Base-by-base conservation (phyloP, 192 early-diverging fungal species). In the Spizellomyces sp. region DNA sequence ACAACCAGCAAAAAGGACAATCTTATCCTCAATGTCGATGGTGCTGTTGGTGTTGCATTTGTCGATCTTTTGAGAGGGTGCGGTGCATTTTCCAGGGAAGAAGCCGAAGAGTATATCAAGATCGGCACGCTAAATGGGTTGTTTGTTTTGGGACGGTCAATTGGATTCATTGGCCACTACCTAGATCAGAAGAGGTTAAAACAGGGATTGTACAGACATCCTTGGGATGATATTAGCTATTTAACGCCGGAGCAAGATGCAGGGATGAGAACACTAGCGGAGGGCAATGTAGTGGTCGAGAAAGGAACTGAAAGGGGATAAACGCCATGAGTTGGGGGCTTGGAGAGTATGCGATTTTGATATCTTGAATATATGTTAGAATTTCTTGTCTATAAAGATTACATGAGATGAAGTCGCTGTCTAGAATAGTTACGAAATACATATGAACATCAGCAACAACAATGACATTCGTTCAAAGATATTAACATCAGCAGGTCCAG, bases 1-100 rank as follows among this genome's bases (percentile, higher is more conserved):
- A 99, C 96, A 5, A 99, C 96, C 0, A 82, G 87, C 71, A 99
- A 99, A 87, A 99, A 99, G 90, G 96, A 99, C 81, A 97, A 96
- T 78, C 80, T 97, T 79, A 97, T 97, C 58, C 82, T 97, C 77
- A 95, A 96, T 75, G 91, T 96, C 7, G 94, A 96, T 71, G 94
- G 94, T 67, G 94, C 92, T 42, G 93, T 98, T 66, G 96, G 94
- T 59, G 91, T 96, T 46, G 89, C 93, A 56, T 96, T 98, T 83
- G 96, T 98, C 12, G 96, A 98, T 75, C 82, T 98, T 69, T 83
- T 98, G 78, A 79, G 96, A 47, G 85, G 93, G 67, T 96, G 92
- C 62, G 93, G 92, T 44, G 96, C 96, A 4, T 98, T 98, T 83
- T 90, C 90, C 56, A 80, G 81, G 44, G 95, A 97, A 74, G 96